A percentile compares a stretch with the other conserved stretches of the same genome.
These are phyloP conservation scores for Silene uniflora DNA, from an alignment of 148 eudicot species.

Conservation along the genomic window DNA sequence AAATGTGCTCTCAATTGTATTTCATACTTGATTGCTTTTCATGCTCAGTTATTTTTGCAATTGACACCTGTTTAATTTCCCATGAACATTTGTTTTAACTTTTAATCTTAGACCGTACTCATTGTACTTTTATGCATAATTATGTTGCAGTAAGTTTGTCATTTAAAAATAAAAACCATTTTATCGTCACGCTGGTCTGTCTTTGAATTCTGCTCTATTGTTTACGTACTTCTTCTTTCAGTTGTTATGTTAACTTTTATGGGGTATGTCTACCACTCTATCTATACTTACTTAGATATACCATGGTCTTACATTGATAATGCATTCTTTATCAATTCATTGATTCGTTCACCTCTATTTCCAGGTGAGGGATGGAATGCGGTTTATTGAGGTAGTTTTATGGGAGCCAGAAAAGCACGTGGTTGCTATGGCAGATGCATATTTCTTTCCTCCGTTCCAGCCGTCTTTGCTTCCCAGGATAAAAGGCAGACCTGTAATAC, in stretches of 20 bases:
- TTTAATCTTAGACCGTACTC: constrained; percentile 4
- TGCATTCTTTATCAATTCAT: not conserved
- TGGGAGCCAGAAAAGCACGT: constrained; percentile 72
- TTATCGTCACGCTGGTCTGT: not conserved
- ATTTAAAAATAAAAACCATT: not conserved
- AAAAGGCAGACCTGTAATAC: constrained; percentile 63
- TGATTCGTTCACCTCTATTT: not conserved
- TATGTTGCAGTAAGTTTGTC: not conserved
- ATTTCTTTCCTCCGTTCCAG: constrained; percentile 84
- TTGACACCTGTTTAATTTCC: not conserved
- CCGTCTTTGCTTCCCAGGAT: constrained; percentile 64
- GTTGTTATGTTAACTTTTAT: not conserved
- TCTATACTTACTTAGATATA: not conserved
- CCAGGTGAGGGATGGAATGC: constrained; percentile 80
- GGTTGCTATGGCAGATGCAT: constrained; percentile 87
- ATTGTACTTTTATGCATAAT: not conserved
- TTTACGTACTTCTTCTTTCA: too few species aligned
- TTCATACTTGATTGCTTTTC: not conserved
- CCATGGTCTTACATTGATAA: not conserved
- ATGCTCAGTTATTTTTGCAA: not conserved
- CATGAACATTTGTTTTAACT: not conserved
- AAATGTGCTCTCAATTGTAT: not conserved
- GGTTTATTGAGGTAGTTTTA: constrained; percentile 76
- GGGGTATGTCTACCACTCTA: constrained; percentile 1
- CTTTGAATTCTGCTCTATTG: not conserved